These are phyloP conservation scores for Drechmeria coniospora DNA, from an alignment of 2,329 filamentous ascomycete species.

Conservation along the genomic window DNA sequence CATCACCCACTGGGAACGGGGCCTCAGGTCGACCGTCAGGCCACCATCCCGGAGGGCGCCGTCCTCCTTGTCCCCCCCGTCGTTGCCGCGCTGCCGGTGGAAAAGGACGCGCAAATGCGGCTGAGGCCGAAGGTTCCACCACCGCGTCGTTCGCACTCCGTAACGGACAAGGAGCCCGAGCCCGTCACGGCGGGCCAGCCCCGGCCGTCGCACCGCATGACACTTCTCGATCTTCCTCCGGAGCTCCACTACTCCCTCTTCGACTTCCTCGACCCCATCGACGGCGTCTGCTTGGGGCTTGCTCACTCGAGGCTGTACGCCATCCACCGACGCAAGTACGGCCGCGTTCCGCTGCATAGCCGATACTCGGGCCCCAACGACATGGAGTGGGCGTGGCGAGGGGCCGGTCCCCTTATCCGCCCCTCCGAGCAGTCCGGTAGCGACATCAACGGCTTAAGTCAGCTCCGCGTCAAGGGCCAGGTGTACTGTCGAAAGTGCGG, in stretches of 20 bases:
- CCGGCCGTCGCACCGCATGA: conserved; percentile 27
- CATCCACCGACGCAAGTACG: conserved; percentile 41
- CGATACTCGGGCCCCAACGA: conserved; percentile 46
- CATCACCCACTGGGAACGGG: conserved; percentile 8
- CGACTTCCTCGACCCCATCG: conserved; percentile 48
- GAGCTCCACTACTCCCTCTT: conserved; percentile 47
- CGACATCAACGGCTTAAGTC: conserved; percentile 19
- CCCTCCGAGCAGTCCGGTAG: conserved; percentile 3
- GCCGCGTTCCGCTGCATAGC: conserved; percentile 37
- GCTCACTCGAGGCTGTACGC: conserved; percentile 42
- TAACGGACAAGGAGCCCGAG: conserved; percentile 45
- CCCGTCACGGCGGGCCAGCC: conserved; percentile 29
- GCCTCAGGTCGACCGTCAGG: conserved; percentile 12
- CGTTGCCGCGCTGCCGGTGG: conserved; percentile 4
- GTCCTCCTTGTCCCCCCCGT: conserved; percentile 7
- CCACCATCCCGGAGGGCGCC: conserved; percentile 20
- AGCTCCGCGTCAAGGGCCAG: conserved; percentile 39
- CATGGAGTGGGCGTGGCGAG: conserved; percentile 48
- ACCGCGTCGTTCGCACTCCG: conserved; percentile 42
- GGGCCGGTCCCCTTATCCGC: conserved; percentile 29
- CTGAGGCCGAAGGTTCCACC: conserved; percentile 23
- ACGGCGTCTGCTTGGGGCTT: conserved; percentile 46
- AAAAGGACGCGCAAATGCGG: conserved; percentile 11
- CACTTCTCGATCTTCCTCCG: conserved; percentile 36
- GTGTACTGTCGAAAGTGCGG: conserved; percentile 49